Conservation (phyloP, 2,329 filamentous ascomycete genomes). For the Verticillium zaregamsianum region DNA sequence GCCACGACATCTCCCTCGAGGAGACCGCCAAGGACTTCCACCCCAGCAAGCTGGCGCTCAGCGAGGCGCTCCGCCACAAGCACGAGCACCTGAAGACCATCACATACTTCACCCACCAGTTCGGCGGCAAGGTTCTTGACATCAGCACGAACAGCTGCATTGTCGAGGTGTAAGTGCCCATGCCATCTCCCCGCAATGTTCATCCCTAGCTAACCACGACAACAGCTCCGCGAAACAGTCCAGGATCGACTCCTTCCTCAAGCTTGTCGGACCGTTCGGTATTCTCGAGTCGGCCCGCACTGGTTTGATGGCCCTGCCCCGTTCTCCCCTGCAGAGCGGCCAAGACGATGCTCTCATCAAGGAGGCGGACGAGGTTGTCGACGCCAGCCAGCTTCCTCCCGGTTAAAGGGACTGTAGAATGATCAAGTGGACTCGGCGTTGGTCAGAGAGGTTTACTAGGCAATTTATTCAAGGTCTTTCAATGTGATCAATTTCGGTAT, state of each 20-base stretch:
- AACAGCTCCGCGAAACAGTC: constrained; percentile 81
- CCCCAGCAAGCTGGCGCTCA: constrained; percentile 78
- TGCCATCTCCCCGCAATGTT: neutral
- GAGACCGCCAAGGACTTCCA: constrained; percentile 70
- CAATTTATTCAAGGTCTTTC: constrained; percentile 7
- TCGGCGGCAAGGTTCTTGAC: constrained; percentile 94
- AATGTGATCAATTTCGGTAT: constrained; percentile 9
- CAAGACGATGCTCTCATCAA: constrained; percentile 68
- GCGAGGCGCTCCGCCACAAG: constrained; percentile 90
- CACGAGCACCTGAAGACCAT: constrained; percentile 96
- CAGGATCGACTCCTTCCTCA: constrained; percentile 96
- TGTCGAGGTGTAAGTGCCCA: constrained; percentile 76
- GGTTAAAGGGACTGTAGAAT: constrained; percentile 52
- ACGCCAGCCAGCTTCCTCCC: constrained; percentile 88
- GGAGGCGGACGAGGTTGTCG: constrained; percentile 91
- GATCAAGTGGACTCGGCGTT: constrained; percentile 12
- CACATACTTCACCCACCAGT: constrained; percentile 95
- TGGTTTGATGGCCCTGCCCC: constrained; percentile 92
- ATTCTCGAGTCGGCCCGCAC: constrained; percentile 95
- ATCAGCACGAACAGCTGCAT: constrained; percentile 99
- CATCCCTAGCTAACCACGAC: neutral
- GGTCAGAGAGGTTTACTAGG: constrained; percentile 12
- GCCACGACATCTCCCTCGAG: constrained; percentile 36
- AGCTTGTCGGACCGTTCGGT: constrained; percentile 89
- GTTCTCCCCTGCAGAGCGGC: constrained; percentile 77